Percentiles rank a stretch among this genome's conserved stretches.
These are phyloP conservation scores for Cordyceps tenuipes DNA, from an alignment of 2,329 filamentous ascomycete genomes.

Conservation along the genomic window DNA sequence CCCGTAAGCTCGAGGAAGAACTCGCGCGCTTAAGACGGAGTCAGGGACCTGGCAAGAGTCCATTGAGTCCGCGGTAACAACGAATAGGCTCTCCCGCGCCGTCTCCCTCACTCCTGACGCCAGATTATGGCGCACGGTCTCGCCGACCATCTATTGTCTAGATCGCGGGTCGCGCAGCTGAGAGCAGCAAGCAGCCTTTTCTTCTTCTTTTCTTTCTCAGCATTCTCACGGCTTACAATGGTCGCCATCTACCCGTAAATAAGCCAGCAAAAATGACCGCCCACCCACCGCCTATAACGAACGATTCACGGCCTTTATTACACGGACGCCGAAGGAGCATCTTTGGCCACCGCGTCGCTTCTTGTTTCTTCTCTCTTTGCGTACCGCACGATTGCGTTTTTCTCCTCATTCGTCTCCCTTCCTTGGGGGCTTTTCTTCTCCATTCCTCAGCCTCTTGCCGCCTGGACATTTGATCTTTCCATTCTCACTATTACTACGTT, in stretches of 20 bases:
- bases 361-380: neutral
- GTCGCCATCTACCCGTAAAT: neutral
- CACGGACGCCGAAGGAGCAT: neutral
- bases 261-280: neutral
- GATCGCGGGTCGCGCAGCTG: neutral
- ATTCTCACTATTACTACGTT: neutral
- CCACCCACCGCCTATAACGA: neutral
- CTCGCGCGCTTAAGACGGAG: constrained; percentile 35
- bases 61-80: constrained; percentile 31
- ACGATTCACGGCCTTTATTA: constrained; percentile 2
- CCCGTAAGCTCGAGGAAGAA: constrained; percentile 44
- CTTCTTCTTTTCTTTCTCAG: neutral
- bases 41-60: constrained; percentile 34
- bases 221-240: neutral
- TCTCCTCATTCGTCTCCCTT: too few species aligned
- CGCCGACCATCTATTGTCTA: neutral
- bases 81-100: constrained; percentile 6
- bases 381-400: neutral
- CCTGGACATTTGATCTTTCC: neutral
- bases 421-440: neutral
- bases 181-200: neutral
- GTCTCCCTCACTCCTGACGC: constrained; percentile 8
- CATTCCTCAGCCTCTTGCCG: neutral
- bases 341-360: neutral
- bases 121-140: constrained; percentile 1